phyloP scores from a whole-genome alignment of 1,284 basidiomycete genomes.

The Lentinus polychrous region DNA sequence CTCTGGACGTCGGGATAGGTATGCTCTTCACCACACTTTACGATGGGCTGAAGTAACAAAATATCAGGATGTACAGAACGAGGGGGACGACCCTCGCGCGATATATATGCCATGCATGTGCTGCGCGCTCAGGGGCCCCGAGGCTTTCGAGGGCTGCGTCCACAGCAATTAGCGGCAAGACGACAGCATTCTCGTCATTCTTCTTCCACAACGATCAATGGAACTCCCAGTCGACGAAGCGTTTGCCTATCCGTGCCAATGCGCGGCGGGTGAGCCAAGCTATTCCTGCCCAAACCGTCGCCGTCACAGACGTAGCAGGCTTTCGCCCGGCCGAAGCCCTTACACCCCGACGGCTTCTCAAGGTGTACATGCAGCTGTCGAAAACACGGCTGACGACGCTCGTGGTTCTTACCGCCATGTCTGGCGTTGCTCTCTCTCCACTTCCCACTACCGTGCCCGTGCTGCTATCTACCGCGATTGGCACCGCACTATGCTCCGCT shows the following conservation, averaged over 20 bases:
- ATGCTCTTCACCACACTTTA: too few species aligned
- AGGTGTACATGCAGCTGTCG: constrained; percentile 77
- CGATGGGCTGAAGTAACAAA: too few species aligned
- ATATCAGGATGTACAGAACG: too few species aligned
- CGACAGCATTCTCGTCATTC: constrained; percentile 41
- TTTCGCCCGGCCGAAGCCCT: constrained; percentile 28
- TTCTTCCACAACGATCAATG: constrained; percentile 55
- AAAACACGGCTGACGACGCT: constrained; percentile 88
- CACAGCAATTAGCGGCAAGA: constrained; percentile 18
- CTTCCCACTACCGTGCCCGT: constrained; percentile 77
- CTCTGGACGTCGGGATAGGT: too few species aligned
- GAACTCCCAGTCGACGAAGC: constrained; percentile 13
- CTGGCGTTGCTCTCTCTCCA: constrained; percentile 90
- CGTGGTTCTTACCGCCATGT: constrained; percentile 87
- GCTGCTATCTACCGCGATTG: constrained; percentile 81
- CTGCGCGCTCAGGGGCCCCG: neutral
- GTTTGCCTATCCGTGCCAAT: neutral
- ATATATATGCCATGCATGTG: too few species aligned
- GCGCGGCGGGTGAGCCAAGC: constrained; percentile 8
- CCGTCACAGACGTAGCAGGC: constrained; percentile 7
- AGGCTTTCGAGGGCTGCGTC: constrained; percentile 14
- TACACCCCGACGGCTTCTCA: constrained; percentile 51
- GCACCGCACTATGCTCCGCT: constrained; percentile 87
- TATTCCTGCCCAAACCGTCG: neutral
- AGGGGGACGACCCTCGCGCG: too few species aligned